Percentiles rank a stretch among this genome's conserved stretches.
Conservation (phyloP, 1,139 yeast genomes). For the Hanseniaspora sp. region DNA sequence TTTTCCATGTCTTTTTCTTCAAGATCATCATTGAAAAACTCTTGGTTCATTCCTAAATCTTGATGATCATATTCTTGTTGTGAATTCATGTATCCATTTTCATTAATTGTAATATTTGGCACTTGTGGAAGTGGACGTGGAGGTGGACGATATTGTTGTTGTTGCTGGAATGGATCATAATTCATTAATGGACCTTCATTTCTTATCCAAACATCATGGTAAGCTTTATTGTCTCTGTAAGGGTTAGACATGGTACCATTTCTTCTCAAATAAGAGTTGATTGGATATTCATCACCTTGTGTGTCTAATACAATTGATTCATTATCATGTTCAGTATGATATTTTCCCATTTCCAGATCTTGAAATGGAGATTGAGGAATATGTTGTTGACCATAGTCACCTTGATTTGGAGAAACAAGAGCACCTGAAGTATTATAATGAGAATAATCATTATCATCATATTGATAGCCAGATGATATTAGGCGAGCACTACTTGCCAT, state of each 20-base stretch:
- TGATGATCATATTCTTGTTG: not conserved
- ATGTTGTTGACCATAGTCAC: constrained; percentile 4
- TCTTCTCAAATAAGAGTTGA: constrained; percentile 28
- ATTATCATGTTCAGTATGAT: constrained; percentile 1
- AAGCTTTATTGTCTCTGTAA: constrained; percentile 19
- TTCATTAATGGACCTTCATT: constrained; percentile 6
- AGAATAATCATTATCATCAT: not conserved
- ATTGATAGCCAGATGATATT: not conserved
- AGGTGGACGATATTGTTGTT: too few species aligned
- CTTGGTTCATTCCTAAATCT: not conserved
- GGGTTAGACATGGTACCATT: constrained; percentile 31
- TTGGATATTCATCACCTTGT: constrained; percentile 30
- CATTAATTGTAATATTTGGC: not conserved
- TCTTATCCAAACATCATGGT: constrained; percentile 16
- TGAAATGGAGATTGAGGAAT: constrained; percentile 15
- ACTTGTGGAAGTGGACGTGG: too few species aligned
- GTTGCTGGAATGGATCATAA: constrained; percentile 6
- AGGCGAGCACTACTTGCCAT: not conserved
- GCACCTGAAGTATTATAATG: not conserved
- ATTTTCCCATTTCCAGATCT: constrained; percentile 23
- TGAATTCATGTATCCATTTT: not conserved
- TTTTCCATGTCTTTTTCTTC: not conserved
- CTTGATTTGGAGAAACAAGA: not conserved
- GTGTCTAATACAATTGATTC: constrained; percentile 25
- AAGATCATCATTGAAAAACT: constrained; percentile 2